phyloP scores from a whole-genome alignment of 179 eudicot genomes.

The Beta corolliflora region DNA sequence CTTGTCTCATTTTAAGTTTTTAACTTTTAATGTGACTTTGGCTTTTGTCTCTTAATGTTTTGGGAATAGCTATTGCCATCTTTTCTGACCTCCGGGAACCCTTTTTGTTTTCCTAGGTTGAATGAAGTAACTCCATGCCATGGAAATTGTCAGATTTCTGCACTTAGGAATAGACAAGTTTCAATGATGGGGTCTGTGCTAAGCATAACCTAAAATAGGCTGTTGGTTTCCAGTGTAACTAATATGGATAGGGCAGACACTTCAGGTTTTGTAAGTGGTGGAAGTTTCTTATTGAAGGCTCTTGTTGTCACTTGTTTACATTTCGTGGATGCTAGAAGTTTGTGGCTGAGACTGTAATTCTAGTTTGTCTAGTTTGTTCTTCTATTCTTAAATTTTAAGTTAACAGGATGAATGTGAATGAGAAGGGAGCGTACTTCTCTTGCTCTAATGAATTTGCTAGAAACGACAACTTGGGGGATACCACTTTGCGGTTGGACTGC shows the following conservation, averaged over 20 bases:
- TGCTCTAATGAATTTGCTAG: constrained; percentile 37
- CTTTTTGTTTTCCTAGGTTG: constrained; percentile 8
- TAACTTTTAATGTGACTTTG: neutral
- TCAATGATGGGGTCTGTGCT: constrained; percentile 12
- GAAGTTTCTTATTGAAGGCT: constrained; percentile 43
- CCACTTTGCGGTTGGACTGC: constrained; percentile 72
- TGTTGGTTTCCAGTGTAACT: constrained; percentile 15
- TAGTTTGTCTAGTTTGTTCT: constrained; percentile 21
- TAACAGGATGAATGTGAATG: constrained; percentile 56
- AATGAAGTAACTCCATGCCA: constrained; percentile 1
- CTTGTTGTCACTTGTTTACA: constrained; percentile 34
- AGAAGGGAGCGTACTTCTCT: constrained; percentile 37
- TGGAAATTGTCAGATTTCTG: constrained; percentile 17
- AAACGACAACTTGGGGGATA: constrained; percentile 51
- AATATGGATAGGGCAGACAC: constrained; percentile 93
- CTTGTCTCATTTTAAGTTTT: neutral
- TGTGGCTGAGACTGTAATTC: constrained; percentile 28
- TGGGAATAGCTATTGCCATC: neutral
- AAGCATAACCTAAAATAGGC: constrained; percentile 10
- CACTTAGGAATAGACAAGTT: neutral
- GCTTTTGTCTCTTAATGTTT: neutral
- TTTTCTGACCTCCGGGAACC: neutral
- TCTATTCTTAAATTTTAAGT: constrained; percentile 11
- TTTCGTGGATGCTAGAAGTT: constrained; percentile 34
- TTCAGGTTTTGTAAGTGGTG: constrained; percentile 93